Percentiles rank a stretch among this genome's conserved stretches.
phyloP scores from a whole-genome alignment of 1,139 yeast genomes.

The Geotrichum fermentans region DNA sequence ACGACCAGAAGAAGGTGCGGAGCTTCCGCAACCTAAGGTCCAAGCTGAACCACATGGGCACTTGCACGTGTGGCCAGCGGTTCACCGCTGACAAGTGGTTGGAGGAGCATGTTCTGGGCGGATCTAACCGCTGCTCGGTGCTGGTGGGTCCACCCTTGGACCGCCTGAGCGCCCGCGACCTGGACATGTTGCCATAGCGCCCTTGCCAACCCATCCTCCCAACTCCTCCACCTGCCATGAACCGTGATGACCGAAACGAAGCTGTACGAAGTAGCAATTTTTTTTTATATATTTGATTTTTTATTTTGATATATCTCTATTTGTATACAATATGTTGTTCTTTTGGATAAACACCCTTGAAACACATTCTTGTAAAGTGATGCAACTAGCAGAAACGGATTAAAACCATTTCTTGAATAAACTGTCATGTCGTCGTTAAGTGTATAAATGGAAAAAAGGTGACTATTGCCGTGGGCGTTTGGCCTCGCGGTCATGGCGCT shows the following conservation, averaged over 20 bases:
- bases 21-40: slow-evolving; percentile 51
- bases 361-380: too few relatives aligned
- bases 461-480: too few relatives aligned
- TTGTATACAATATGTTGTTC: background rate
- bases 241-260: background rate
- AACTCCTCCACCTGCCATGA: background rate
- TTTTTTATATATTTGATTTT: background rate
- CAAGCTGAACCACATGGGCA: slow-evolving; percentile 50
- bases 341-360: background rate
- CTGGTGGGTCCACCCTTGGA: slow-evolving; percentile 8
- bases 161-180: background rate
- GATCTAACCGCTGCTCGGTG: slow-evolving; percentile 24
- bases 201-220: background rate
- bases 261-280: background rate
- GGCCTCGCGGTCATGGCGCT: too few relatives aligned
- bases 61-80: slow-evolving; percentile 54
- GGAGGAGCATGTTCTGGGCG: slow-evolving; percentile 49
- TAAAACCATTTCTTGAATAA: too few relatives aligned
- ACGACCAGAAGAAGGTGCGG: slow-evolving; percentile 42
- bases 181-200: background rate
- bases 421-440: too few relatives aligned
- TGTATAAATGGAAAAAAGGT: too few relatives aligned
- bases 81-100: slow-evolving; percentile 55
- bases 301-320: background rate
- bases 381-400: too few relatives aligned